Evolutionary conservation across 2,329 filamentous ascomycete species (phyloP).

Genomic region (Neonectria ditissima): DNA sequence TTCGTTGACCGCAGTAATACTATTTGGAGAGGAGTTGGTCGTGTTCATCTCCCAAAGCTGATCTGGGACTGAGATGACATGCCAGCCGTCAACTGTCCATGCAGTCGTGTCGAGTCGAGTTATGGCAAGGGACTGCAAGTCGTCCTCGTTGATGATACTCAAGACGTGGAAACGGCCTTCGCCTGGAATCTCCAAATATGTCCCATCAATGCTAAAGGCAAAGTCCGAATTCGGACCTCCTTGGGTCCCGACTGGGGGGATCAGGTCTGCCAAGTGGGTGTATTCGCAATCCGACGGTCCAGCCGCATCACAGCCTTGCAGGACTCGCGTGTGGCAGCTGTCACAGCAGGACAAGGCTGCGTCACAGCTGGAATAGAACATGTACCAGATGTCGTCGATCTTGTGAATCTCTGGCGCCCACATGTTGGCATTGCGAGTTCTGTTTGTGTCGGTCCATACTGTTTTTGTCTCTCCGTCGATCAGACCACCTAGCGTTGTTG

Average conservation of each 20-base stretch:
- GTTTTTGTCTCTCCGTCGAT: slow-evolving; percentile 23
- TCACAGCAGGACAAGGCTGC: slow-evolving; percentile 20
- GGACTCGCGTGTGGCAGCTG: slow-evolving; percentile 26
- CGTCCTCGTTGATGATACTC: slow-evolving; percentile 25
- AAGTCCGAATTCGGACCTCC: slow-evolving; percentile 18
- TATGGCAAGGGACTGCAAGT: slow-evolving; percentile 22
- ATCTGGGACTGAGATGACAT: slow-evolving; percentile 28
- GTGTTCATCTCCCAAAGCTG: slow-evolving; percentile 30
- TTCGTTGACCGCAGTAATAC: slow-evolving; percentile 18
- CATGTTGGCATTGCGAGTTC: slow-evolving; percentile 27
- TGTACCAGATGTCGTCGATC: slow-evolving; percentile 28
- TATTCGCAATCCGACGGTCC: slow-evolving; percentile 23
- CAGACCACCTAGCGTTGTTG: slow-evolving; percentile 10
- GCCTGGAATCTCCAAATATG: slow-evolving; percentile 24
- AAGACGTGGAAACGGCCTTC: slow-evolving; percentile 22
- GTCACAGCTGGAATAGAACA: slow-evolving; percentile 31
- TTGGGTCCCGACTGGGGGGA: slow-evolving; percentile 18
- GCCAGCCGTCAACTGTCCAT: slow-evolving; percentile 27
- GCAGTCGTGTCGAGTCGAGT: slow-evolving; percentile 18
- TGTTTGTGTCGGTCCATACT: slow-evolving; percentile 31
- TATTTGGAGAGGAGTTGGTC: slow-evolving; percentile 7
- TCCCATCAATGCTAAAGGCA: slow-evolving; percentile 30
- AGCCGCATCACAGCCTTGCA: slow-evolving; percentile 13
- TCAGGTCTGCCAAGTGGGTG: slow-evolving; percentile 21
- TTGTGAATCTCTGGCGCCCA: slow-evolving; percentile 28